These are phyloP conservation scores for Sporisorium reilianum DNA, from an alignment of 1,284 basidiomycete species.

Conservation along the genomic window DNA sequence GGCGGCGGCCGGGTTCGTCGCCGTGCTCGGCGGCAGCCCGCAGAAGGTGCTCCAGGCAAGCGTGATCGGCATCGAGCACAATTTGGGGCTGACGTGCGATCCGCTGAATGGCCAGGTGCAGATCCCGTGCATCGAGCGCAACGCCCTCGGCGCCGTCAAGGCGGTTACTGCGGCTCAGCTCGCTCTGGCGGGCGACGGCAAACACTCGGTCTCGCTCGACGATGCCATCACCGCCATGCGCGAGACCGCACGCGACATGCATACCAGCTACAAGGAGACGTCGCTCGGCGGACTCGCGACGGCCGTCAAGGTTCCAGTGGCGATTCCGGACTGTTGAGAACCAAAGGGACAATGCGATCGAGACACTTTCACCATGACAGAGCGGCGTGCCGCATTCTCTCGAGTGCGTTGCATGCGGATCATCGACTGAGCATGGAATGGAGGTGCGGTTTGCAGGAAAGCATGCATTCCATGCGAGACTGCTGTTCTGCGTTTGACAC, in stretches of 20 bases:
- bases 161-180: conserved; percentile 81
- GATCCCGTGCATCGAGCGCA: conserved; percentile 86
- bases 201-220: conserved; percentile 88
- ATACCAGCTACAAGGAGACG: conserved; percentile 69
- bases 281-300: conserved; percentile 60
- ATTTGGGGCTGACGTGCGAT: conserved; percentile 63
- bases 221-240: conserved; percentile 97
- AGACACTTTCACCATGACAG: background rate
- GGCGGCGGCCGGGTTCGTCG: conserved; percentile 92
- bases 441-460: too few relatives aligned
- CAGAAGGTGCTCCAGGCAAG: conserved; percentile 79
- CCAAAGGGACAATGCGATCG: background rate
- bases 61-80: conserved; percentile 84
- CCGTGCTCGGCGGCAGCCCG: conserved; percentile 74
- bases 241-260: conserved; percentile 79
- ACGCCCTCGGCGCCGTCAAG: conserved; percentile 79
- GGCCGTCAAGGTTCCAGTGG: conserved; percentile 62
- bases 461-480: too few relatives aligned
- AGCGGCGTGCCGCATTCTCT: background rate
- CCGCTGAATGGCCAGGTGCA: conserved; percentile 80
- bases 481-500: too few relatives aligned
- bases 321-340: conserved; percentile 61
- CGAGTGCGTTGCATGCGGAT: too few relatives aligned
- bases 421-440: too few relatives aligned
- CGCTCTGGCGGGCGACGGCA: conserved; percentile 84